Conservation (phyloP, 495 filamentous ascomycete species). For the Copromyces sp. region DNA sequence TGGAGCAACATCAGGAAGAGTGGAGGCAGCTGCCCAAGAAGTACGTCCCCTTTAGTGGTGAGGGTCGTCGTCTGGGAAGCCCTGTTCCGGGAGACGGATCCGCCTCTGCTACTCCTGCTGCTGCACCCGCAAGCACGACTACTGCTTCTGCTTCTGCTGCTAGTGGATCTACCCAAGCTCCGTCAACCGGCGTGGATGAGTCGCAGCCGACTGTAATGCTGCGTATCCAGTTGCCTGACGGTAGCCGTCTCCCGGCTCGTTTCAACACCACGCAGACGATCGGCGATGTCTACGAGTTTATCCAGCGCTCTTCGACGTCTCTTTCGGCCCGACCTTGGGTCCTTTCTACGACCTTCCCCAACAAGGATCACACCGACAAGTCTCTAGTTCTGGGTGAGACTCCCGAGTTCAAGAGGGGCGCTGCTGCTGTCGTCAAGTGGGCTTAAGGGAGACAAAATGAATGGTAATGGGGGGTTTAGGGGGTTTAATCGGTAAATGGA, state of each 20-base stretch:
- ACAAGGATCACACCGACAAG: slow-evolving; percentile 79
- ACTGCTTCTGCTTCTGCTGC: slow-evolving; percentile 31
- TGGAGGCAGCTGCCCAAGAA: slow-evolving; percentile 73
- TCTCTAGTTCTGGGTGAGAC: slow-evolving; percentile 60
- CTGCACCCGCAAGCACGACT: slow-evolving; percentile 25
- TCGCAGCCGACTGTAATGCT: slow-evolving; percentile 69
- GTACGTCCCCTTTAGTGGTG: slow-evolving; percentile 77
- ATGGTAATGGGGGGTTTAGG: neutral
- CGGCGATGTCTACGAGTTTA: slow-evolving; percentile 82
- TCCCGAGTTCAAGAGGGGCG: slow-evolving; percentile 67
- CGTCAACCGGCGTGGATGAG: slow-evolving; percentile 51
- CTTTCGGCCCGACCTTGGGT: slow-evolving; percentile 57
- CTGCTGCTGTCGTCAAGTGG: slow-evolving; percentile 88
- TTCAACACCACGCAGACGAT: slow-evolving; percentile 92
- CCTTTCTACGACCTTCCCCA: slow-evolving; percentile 92
- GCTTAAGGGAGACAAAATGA: slow-evolving; percentile 25
- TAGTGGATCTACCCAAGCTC: slow-evolving; percentile 24
- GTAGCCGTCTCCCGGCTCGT: slow-evolving; percentile 70
- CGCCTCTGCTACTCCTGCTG: slow-evolving; percentile 23
- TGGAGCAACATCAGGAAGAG: slow-evolving; percentile 77
- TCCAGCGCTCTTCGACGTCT: slow-evolving; percentile 53
- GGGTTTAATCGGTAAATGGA: neutral
- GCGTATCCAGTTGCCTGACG: slow-evolving; percentile 85
- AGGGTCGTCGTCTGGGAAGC: slow-evolving; percentile 81
- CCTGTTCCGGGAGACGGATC: slow-evolving; percentile 60